A percentile compares a stretch with the other conserved stretches of the same genome.
Evolutionary conservation across 768 basidiomycete genomes (phyloP).

Genomic region (Naganishia vaughanmartiniae): DNA sequence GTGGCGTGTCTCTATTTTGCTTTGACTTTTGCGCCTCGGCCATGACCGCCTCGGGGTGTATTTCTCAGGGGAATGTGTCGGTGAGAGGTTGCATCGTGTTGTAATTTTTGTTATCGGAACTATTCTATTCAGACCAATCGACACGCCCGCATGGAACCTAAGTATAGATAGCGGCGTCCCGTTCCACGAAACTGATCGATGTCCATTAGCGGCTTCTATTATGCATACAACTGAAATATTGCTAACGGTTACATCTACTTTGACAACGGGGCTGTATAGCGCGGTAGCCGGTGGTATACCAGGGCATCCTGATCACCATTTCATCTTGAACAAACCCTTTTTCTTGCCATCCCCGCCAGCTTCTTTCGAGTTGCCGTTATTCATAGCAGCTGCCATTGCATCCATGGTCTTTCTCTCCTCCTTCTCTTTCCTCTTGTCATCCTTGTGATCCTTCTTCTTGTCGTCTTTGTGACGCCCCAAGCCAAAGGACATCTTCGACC

Average conservation of each 20-base stretch:
- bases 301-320: conserved; percentile 10
- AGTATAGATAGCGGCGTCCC: too few species aligned
- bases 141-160: too few species aligned
- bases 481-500: conserved; percentile 32
- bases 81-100: too few species aligned
- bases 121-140: too few species aligned
- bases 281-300: background rate
- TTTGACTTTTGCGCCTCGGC: too few species aligned
- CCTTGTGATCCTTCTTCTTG: conserved; percentile 24
- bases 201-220: too few species aligned
- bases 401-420: conserved; percentile 28
- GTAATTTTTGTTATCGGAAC: too few species aligned
- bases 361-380: background rate
- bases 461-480: conserved; percentile 25
- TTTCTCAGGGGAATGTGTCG: too few species aligned
- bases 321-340: conserved; percentile 43
- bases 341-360: conserved; percentile 37
- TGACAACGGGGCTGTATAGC: background rate
- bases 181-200: too few species aligned
- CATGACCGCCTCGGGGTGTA: too few species aligned
- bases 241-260: background rate
- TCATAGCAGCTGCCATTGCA: conserved; percentile 6
- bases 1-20: too few species aligned
- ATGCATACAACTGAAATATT: background rate
- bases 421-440: conserved; percentile 31